Evolutionary conservation across 768 basidiomycete genomes (phyloP), one percentile per base, ranked within the genome.

Genomic region (Boletus rubroflammeus): DNA sequence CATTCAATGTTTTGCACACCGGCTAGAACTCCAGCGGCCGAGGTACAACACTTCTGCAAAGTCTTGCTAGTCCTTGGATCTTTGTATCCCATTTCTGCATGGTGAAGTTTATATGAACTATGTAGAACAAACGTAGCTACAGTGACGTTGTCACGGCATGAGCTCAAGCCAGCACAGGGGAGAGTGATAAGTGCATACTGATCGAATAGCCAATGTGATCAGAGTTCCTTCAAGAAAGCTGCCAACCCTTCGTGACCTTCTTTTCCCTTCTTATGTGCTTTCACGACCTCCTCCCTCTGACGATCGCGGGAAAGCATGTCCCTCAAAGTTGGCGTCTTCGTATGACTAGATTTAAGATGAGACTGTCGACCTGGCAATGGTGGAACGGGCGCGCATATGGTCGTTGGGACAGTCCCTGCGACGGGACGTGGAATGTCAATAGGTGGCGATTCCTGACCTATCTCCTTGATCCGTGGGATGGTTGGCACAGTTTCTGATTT

Each of bases 281-380:
- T 58, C 45, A 26, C 55, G 53, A 58, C 61, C 65, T 71, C 68
- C 59, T 72, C 74, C 47, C 73, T 72, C 63, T 80, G 74, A 60
- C 78, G 80, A 57, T 85, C 86, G 38, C 80, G 79, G 26, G 78
- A 77, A 32, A 90, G 73, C 74, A 91, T 78, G 40, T 82, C 78
- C 65, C 83, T 85, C 39, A 91, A 64, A 10, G 77, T 77, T 1
- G 77, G 68, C 60, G 78, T 81, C 67, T 59, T 67, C 3, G 50
- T 11, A 32, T 49, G 48, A 36, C 35, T 44, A 6, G 51, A 23
- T 69, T 85, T 86, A 11, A 73, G 65, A 10, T 76, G 75, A 8
- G 72, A 51, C 50, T 73, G 78, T 6, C 63, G 55, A 38, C n/a
- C 17, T 19, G 49, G 21, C 17, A 40, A 36, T 14, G 58, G 34